Conservation (phyloP, 169 alveolate species). For the Perkinsus marinus region DNA sequence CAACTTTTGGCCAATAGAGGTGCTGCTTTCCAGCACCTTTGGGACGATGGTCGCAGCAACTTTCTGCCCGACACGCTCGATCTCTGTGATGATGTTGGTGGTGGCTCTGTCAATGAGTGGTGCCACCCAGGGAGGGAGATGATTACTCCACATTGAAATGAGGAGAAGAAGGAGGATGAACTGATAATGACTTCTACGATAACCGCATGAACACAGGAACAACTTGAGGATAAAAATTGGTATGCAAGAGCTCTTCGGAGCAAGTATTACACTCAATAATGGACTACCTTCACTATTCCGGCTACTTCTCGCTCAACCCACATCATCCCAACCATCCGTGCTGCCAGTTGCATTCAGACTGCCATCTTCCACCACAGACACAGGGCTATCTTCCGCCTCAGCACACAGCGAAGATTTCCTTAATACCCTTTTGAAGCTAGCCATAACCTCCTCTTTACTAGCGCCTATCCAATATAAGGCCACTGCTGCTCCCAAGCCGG, state of each 20-base stretch:
- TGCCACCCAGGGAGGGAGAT: not conserved
- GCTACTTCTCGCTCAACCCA: not conserved
- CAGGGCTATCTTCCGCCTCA: not conserved
- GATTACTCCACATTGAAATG: not conserved
- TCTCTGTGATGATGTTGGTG: not conserved
- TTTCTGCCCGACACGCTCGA: not conserved
- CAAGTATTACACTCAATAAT: too few species aligned
- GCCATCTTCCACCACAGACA: not conserved
- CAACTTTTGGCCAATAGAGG: not conserved
- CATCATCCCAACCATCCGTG: not conserved
- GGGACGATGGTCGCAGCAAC: not conserved
- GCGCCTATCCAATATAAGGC: not conserved
- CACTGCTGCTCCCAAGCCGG: not conserved
- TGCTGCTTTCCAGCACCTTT: not conserved
- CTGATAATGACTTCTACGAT: too few species aligned
- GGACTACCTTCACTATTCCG: not conserved
- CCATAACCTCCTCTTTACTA: not conserved
- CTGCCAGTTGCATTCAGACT: not conserved
- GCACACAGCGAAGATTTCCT: not conserved
- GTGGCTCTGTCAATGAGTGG: not conserved
- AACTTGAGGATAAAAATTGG: not conserved
- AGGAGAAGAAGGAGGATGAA: not conserved
- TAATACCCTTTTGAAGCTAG: not conserved
- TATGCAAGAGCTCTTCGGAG: not conserved
- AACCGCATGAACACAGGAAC: too few species aligned